A percentile compares a stretch with the other conserved stretches of the same genome.
phyloP scores from a whole-genome alignment of 352 stramenopile species.

The Globisporangium iwayamae region DNA sequence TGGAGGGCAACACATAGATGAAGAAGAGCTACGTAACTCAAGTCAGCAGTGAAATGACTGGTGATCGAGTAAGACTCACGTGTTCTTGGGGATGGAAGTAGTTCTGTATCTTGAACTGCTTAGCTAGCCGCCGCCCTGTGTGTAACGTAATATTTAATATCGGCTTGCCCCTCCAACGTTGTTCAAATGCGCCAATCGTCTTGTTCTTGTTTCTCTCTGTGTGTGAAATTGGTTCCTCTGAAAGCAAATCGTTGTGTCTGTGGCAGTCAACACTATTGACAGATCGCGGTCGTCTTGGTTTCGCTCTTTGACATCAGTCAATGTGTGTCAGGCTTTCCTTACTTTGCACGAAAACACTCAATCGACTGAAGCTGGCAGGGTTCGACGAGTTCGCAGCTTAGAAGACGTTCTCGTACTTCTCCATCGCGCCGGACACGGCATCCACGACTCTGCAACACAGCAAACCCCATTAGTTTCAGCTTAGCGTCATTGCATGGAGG shows the following conservation, averaged over 20 bases:
- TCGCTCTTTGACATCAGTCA: neutral
- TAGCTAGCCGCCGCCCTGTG: neutral
- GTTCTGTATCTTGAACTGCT: neutral
- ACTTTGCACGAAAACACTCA: no score
- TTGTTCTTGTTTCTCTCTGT: neutral
- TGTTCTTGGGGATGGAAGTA: neutral
- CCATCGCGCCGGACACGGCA: constrained; percentile 82
- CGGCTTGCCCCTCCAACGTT: neutral
- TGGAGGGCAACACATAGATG: constrained; percentile 17
- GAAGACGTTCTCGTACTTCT: constrained; percentile 85
- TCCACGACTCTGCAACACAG: constrained; percentile 62
- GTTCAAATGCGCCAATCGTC: neutral
- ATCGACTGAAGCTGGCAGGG: neutral
- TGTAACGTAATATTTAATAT: constrained; percentile 9
- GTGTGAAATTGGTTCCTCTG: neutral
- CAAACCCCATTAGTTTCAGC: neutral
- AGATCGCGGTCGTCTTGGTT: neutral
- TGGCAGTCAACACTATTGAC: neutral
- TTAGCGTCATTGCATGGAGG: neutral
- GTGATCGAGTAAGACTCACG: neutral
- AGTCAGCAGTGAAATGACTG: neutral
- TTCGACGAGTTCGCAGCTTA: constrained; percentile 19
- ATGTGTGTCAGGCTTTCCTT: neutral
- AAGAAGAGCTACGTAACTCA: neutral
- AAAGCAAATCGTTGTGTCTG: neutral